These are phyloP conservation scores for Acer negundo DNA, from an alignment of 345 rosid genomes.

Conservation along the genomic window DNA sequence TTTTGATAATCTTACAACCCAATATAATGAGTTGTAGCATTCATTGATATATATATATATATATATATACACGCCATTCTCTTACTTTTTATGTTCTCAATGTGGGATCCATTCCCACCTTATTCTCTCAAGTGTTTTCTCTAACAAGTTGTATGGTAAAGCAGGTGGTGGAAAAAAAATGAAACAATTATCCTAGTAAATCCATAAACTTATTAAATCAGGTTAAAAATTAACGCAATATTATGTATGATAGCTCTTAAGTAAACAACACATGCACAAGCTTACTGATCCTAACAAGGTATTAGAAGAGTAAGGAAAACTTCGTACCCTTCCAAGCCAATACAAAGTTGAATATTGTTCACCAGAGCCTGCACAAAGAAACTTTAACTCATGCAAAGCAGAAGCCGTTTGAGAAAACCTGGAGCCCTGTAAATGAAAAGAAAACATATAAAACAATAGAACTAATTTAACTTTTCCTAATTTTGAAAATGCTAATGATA, in stretches of 20 bases:
- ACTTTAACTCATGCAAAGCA: constrained; percentile 83
- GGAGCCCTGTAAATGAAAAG: constrained; percentile 59
- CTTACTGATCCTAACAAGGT: background rate
- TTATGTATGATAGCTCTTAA: background rate
- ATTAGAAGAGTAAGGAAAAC: constrained; percentile 13
- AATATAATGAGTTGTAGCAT: background rate
- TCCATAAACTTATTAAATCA: background rate
- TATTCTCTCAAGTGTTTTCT: background rate
- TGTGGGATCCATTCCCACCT: background rate
- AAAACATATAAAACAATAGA: constrained; percentile 19
- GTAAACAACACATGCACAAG: background rate
- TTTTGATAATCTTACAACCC: background rate
- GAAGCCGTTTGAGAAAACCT: constrained; percentile 89
- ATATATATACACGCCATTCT: no score
- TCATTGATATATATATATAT: background rate
- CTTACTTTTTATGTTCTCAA: background rate
- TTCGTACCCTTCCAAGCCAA: constrained; percentile 89
- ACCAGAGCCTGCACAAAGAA: constrained; percentile 46
- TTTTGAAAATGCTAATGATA: constrained; percentile 26
- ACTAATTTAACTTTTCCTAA: constrained; percentile 1
- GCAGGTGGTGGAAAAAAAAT: no score
- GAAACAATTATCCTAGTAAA: no score
- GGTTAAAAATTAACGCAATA: background rate
- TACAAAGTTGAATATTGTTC: constrained; percentile 50
- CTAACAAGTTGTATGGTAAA: background rate